Evolutionary conservation across 2,329 filamentous ascomycete genomes (phyloP).

Genomic region (Exserohilum rostratum): DNA sequence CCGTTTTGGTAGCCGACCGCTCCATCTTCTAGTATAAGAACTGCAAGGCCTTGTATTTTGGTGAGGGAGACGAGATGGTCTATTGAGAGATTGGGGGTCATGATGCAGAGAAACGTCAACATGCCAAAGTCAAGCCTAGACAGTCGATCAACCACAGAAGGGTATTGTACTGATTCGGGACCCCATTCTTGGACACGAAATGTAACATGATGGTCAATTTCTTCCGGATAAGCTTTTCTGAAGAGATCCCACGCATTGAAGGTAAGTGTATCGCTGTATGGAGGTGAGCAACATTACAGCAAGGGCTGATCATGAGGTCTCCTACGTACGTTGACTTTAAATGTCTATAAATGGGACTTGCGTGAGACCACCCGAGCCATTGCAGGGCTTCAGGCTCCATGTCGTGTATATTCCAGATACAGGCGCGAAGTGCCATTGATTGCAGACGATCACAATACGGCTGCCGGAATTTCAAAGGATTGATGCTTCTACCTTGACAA

Average conservation of each 20-base stretch:
- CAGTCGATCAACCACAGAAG: conserved; percentile 21
- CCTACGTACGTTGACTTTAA: conserved; percentile 20
- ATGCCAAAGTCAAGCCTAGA: conserved; percentile 16
- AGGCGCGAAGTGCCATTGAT: conserved; percentile 25
- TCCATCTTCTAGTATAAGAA: conserved; percentile 15
- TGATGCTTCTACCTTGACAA: conserved; percentile 18
- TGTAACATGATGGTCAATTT: conserved; percentile 17
- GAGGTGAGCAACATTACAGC: neutral
- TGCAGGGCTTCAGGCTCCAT: conserved; percentile 23
- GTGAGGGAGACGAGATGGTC: conserved; percentile 23
- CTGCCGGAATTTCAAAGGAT: conserved; percentile 15
- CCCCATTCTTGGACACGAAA: conserved; percentile 14
- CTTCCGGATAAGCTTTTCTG: conserved; percentile 23
- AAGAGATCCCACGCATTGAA: conserved; percentile 27
- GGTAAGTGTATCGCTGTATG: conserved; percentile 21
- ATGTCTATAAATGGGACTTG: conserved; percentile 20
- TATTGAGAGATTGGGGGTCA: conserved; percentile 9
- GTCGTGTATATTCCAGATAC: conserved; percentile 22
- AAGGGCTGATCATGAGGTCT: neutral
- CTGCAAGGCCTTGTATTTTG: conserved; percentile 24
- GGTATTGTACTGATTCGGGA: conserved; percentile 11
- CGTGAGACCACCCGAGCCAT: conserved; percentile 29
- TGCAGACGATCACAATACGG: conserved; percentile 22
- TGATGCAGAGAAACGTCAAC: conserved; percentile 29
- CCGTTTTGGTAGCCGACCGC: neutral